Evolutionary conservation across 306 rosid genomes (phyloP), one percentile per base, ranked within the genome.

Genomic region (Medicago truncatula): DNA sequence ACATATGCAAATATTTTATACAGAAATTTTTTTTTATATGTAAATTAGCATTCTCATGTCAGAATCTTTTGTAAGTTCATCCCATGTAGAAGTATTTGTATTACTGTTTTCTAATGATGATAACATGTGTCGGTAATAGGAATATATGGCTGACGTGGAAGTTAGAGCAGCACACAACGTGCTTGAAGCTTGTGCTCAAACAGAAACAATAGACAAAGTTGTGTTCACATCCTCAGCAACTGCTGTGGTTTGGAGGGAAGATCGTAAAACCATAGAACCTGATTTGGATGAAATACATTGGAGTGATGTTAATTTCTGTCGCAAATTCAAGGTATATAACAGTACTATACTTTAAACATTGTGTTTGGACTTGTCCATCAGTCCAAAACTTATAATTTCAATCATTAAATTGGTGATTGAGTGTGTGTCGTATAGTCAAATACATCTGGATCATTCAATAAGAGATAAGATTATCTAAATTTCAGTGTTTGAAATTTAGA

Each of bases 121-220:
- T 2, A 36, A 58, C 16, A 10, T 58, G 9, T 58, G 1, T 57
- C 0, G 63, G 0, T 5, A 23, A 58, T 28, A 93, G 98, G 98
- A 93, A 83, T 81, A 41, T 73, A 88, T 89, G 90, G 88, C 82
- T 11, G 98, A 93, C n/a, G 89, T 85, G 85, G 98, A 93, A 86
- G 92, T 91, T 8, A 90, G 98, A 73, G 98, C 98, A 18, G 97
- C 98, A 63, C 97, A 93, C 76, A 93, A 93, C 67, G 98, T 93
- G 76, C 82, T 93, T 0, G 98, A 93, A 86, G 98, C 98, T 14
- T 93, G 97, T 82, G 97, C 94, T 14, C 96, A 90, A 17, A 89
- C 90, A 2, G 96, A 93, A 15, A 91, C 96, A 7, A 85, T 93
- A 0, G 94, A 93, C 16, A 93, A 88, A 58, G 96, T 93, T 5